A percentile compares a stretch with the other conserved stretches of the same genome.
phyloP scores from a whole-genome alignment of 2,329 filamentous ascomycete genomes.

The Ascochyta pisi region DNA sequence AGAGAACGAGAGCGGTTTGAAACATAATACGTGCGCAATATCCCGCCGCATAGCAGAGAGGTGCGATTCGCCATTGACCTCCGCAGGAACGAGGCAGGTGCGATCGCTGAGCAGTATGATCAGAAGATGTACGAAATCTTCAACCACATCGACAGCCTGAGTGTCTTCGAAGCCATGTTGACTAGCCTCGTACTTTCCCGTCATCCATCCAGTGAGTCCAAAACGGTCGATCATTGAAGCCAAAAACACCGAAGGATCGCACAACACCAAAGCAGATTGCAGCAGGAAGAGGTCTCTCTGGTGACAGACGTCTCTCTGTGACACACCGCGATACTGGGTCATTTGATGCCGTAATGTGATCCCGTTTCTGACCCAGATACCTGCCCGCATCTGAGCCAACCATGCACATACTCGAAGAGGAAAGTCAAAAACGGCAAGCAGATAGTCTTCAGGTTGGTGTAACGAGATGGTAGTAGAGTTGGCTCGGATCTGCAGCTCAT shows the following conservation, averaged over 20 bases:
- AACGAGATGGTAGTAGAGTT: slow-evolving; percentile 65
- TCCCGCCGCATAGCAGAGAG: slow-evolving; percentile 81
- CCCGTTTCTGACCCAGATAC: slow-evolving; percentile 98
- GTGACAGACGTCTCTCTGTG: slow-evolving; percentile 88
- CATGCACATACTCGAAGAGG: slow-evolving; percentile 92
- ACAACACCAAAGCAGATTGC: slow-evolving; percentile 88
- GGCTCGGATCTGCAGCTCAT: slow-evolving; percentile 71
- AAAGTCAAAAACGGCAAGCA: slow-evolving; percentile 90
- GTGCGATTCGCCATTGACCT: slow-evolving; percentile 70
- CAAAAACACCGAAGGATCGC: slow-evolving; percentile 81
- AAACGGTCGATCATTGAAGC: slow-evolving; percentile 92
- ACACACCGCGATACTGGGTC: slow-evolving; percentile 87
- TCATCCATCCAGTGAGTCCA: slow-evolving; percentile 85
- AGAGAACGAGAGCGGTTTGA: slow-evolving; percentile 94
- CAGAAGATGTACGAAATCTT: slow-evolving; percentile 93
- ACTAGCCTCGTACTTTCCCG: slow-evolving; percentile 74
- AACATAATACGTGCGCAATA: slow-evolving; percentile 91
- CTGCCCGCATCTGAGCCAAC: slow-evolving; percentile 97
- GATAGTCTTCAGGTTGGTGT: slow-evolving; percentile 74
- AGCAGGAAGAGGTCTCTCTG: slow-evolving; percentile 94
- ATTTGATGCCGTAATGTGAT: slow-evolving; percentile 96
- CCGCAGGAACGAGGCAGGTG: slow-evolving; percentile 74
- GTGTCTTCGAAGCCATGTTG: slow-evolving; percentile 77
- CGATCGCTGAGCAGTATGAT: slow-evolving; percentile 91
- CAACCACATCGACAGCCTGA: slow-evolving; percentile 90